phyloP scores from a whole-genome alignment of 1,284 basidiomycete species.

The Boletus holoroseus region DNA sequence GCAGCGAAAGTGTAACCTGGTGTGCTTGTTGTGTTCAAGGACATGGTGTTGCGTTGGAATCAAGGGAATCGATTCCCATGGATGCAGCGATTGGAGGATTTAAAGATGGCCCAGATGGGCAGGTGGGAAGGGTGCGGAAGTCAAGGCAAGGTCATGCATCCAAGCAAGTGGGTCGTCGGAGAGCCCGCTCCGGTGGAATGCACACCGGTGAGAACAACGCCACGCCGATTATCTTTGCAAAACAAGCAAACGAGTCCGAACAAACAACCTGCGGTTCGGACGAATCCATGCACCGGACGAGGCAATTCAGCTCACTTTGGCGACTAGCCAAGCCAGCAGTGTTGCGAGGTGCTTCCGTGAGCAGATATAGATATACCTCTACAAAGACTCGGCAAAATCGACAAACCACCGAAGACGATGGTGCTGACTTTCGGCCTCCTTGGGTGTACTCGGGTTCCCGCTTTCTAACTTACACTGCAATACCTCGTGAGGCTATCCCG shows the following conservation, averaged over 20 bases:
- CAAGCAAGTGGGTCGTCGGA: not conserved
- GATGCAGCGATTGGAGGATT: not conserved
- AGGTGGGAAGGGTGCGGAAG: slow-evolving; percentile 4
- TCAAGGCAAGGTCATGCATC: not conserved
- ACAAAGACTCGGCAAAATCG: slow-evolving; percentile 11
- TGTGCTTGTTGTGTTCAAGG: slow-evolving; percentile 19
- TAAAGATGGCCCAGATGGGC: slow-evolving; percentile 4
- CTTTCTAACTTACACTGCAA: slow-evolving; percentile 43
- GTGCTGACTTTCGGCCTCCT: slow-evolving; percentile 46
- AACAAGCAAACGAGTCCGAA: no score
- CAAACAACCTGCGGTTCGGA: no score
- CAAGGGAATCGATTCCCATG: slow-evolving; percentile 7
- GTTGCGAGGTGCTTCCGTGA: not conserved
- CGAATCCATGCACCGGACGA: slow-evolving; percentile 8
- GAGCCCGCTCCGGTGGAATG: slow-evolving; percentile 4
- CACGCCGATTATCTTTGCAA: not conserved
- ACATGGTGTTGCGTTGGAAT: slow-evolving; percentile 13
- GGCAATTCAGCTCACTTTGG: slow-evolving; percentile 5
- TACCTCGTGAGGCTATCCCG: slow-evolving; percentile 41
- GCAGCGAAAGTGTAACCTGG: slow-evolving; percentile 26
- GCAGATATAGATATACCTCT: slow-evolving; percentile 20
- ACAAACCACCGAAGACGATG: slow-evolving; percentile 18
- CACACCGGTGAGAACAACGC: slow-evolving; percentile 5
- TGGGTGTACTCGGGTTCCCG: slow-evolving; percentile 50
- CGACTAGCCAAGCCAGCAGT: slow-evolving; percentile 2